Percentiles rank a stretch among this genome's conserved stretches.
These are phyloP conservation scores for Xylaria curta DNA, from an alignment of 495 filamentous ascomycete species.

Conservation along the genomic window DNA sequence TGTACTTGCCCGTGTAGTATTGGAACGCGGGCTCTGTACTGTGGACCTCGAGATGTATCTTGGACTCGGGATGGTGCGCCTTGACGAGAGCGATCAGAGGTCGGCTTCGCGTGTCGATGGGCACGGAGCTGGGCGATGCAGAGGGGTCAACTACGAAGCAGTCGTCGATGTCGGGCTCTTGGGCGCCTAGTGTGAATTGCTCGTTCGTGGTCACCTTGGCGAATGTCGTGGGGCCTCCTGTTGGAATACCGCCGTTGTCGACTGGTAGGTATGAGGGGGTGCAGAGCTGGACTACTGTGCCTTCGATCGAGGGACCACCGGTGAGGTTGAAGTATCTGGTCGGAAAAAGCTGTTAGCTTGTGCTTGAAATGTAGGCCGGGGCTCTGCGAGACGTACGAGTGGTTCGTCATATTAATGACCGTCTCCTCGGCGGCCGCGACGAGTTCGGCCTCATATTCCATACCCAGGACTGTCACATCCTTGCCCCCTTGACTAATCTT, in stretches of 20 bases:
- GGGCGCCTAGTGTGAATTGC: constrained; percentile 70
- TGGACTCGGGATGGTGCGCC: constrained; percentile 72
- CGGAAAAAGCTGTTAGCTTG: constrained; percentile 20
- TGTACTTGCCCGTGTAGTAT: constrained; percentile 89
- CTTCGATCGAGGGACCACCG: constrained; percentile 69
- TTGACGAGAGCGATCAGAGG: constrained; percentile 69
- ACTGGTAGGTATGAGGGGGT: constrained; percentile 78
- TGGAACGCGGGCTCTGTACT: constrained; percentile 96
- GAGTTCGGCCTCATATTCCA: constrained; percentile 89
- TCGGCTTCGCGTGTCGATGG: constrained; percentile 75
- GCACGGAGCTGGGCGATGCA: constrained; percentile 54
- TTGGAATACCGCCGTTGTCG: constrained; percentile 72
- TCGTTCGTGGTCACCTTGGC: constrained; percentile 66
- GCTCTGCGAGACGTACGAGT: constrained; percentile 69
- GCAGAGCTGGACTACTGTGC: constrained; percentile 72
- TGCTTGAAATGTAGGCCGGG: not conserved
- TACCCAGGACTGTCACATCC: constrained; percentile 69
- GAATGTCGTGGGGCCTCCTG: constrained; percentile 60
- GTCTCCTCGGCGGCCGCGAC: constrained; percentile 83
- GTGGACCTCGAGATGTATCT: constrained; percentile 79
- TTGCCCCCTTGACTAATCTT: constrained; percentile 68
- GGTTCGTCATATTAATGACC: constrained; percentile 89
- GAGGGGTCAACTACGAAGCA: constrained; percentile 79
- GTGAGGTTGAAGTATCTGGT: constrained; percentile 90
- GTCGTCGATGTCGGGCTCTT: constrained; percentile 81